Evolutionary conservation across 2,329 filamentous ascomycete genomes (phyloP).

Genomic region (Colletotrichum caudatum): DNA sequence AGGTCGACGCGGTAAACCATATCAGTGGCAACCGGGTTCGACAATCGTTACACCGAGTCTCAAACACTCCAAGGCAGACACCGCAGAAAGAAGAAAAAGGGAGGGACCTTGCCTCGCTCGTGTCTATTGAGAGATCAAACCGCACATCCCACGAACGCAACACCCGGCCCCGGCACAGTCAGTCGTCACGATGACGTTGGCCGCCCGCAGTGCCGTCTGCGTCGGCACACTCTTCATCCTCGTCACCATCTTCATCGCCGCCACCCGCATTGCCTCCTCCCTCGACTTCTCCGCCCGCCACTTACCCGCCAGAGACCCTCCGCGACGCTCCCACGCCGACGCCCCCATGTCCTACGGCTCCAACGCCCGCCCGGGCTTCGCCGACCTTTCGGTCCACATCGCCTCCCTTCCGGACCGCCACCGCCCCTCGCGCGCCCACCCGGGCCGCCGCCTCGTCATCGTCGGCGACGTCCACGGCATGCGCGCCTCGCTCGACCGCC

Average conservation of each 20-base stretch:
- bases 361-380: constrained; percentile 54
- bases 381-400: constrained; percentile 44
- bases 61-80: not conserved
- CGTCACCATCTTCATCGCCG: constrained; percentile 51
- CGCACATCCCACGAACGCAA: not conserved
- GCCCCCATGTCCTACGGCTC: constrained; percentile 56
- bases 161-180: no score
- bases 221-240: constrained; percentile 48
- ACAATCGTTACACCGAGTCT: not conserved
- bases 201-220: constrained; percentile 26
- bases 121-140: not conserved
- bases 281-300: constrained; percentile 21
- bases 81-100: not conserved
- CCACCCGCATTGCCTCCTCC: constrained; percentile 48
- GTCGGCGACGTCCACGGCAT: constrained; percentile 96
- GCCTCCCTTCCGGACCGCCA: constrained; percentile 47
- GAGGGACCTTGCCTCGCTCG: not conserved
- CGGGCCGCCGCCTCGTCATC: constrained; percentile 75
- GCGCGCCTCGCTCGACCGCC: constrained; percentile 70
- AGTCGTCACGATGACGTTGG: constrained; percentile 25
- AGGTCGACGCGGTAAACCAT: not conserved
- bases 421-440: constrained; percentile 51
- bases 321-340: constrained; percentile 46
- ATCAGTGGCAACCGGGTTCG: not conserved
- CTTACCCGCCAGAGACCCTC: constrained; percentile 8